These are phyloP conservation scores for Tricholoma hemisulphureum DNA, from an alignment of 768 basidiomycete genomes.

Conservation along the genomic window DNA sequence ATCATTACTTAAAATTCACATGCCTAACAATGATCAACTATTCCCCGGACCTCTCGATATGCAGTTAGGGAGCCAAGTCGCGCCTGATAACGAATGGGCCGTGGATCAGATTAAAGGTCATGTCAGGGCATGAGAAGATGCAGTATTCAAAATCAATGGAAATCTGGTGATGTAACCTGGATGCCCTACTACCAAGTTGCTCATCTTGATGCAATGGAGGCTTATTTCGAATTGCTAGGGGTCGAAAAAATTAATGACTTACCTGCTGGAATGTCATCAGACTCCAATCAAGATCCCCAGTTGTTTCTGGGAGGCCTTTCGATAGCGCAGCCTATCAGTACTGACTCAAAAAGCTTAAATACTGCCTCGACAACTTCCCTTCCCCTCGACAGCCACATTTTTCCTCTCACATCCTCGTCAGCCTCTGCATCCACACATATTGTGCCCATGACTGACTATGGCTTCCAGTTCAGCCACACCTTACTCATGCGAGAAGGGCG, in stretches of 20 bases:
- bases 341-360: too few species aligned
- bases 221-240: neutral
- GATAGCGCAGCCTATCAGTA: too few species aligned
- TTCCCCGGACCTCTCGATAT: neutral
- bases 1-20: neutral
- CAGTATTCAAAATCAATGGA: neutral
- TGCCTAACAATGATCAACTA: neutral
- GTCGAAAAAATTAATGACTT: neutral
- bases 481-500: too few species aligned
- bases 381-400: too few species aligned
- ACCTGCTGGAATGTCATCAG: neutral
- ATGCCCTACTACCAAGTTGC: neutral
- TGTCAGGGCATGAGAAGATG: neutral
- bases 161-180: neutral
- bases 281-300: neutral
- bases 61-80: neutral
- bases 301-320: neutral
- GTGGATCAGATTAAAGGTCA: neutral
- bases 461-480: too few species aligned
- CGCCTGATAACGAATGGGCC: too few species aligned
- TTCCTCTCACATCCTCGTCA: too few species aligned
- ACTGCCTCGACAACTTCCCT: too few species aligned
- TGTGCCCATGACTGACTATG: too few species aligned
- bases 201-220: neutral
- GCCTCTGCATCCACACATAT: too few species aligned